Percentiles rank a stretch among this genome's conserved stretches.
These are phyloP conservation scores for Orbilia blumenaviensis DNA, from an alignment of 2,329 filamentous ascomycete species.

Conservation along the genomic window DNA sequence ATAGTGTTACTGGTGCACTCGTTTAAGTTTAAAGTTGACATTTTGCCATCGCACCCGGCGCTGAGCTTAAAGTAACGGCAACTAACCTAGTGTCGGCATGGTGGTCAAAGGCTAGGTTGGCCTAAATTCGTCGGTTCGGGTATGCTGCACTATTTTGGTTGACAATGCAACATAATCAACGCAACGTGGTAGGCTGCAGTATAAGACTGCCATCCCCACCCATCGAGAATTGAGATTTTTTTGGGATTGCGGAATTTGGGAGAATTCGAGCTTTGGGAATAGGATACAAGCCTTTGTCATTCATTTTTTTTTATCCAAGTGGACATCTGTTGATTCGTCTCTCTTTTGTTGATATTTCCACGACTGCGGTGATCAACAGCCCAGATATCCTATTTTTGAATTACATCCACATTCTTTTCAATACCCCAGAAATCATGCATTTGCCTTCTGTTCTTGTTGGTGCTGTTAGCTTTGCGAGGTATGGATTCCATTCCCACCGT, in stretches of 20 bases:
- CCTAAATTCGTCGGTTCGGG: neutral
- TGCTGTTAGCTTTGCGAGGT: neutral
- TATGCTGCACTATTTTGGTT: neutral
- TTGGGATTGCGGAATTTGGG: neutral
- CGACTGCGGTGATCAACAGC: neutral
- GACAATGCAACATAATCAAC: neutral
- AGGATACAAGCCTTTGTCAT: neutral
- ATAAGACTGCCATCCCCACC: slow-evolving; percentile 6
- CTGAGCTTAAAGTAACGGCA: neutral
- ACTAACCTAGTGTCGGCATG: neutral
- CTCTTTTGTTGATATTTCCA: slow-evolving; percentile 1
- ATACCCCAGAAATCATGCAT: neutral
- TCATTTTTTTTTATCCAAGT: neutral
- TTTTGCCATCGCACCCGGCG: slow-evolving; percentile 1
- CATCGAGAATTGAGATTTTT: neutral
- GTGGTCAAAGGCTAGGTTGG: neutral
- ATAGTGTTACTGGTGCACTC: neutral
- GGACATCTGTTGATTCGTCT: no score
- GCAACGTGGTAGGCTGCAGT: neutral
- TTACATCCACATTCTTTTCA: no score
- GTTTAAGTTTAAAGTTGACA: neutral
- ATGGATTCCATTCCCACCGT: neutral
- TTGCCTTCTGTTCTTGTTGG: neutral
- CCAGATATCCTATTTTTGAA: no score
- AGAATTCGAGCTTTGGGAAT: neutral